Evolutionary conservation across 345 rosid species (phyloP).

Genomic region (Luvunga scandens): DNA sequence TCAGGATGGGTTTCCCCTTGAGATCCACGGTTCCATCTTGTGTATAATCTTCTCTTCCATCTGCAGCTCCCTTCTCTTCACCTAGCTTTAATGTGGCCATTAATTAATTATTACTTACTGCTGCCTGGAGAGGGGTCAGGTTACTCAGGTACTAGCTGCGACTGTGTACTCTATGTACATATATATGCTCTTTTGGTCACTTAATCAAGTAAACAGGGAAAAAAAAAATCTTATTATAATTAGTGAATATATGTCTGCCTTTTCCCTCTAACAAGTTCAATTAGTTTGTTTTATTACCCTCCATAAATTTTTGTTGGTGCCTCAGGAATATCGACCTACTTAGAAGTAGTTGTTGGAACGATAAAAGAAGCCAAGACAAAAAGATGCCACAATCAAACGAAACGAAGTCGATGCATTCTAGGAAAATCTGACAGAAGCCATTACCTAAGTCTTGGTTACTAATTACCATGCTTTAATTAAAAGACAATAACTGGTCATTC

Average conservation of each 20-base stretch:
- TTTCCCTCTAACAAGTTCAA: no score
- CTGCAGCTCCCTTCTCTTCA: constrained; percentile 28
- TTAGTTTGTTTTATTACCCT: background rate
- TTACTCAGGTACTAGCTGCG: background rate
- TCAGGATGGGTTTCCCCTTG: constrained; percentile 43
- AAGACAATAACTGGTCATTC: no score
- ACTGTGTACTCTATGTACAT: no score
- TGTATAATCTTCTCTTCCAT: constrained; percentile 33
- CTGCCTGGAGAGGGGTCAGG: background rate
- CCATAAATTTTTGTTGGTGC: background rate
- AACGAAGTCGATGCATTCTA: background rate
- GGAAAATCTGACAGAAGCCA: background rate
- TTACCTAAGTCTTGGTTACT: no score
- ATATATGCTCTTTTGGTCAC: no score
- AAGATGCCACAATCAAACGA: background rate
- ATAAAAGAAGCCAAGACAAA: background rate
- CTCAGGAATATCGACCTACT: constrained; percentile 11
- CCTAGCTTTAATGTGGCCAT: constrained; percentile 28
- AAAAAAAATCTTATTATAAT: background rate
- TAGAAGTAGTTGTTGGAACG: background rate
- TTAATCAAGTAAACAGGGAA: no score
- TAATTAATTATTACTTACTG: background rate
- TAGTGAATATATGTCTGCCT: no score
- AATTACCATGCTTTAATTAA: no score
- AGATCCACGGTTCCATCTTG: constrained; percentile 61